phyloP scores from a whole-genome alignment of 2,329 filamentous ascomycete genomes.

The Aspergillus sp. region DNA sequence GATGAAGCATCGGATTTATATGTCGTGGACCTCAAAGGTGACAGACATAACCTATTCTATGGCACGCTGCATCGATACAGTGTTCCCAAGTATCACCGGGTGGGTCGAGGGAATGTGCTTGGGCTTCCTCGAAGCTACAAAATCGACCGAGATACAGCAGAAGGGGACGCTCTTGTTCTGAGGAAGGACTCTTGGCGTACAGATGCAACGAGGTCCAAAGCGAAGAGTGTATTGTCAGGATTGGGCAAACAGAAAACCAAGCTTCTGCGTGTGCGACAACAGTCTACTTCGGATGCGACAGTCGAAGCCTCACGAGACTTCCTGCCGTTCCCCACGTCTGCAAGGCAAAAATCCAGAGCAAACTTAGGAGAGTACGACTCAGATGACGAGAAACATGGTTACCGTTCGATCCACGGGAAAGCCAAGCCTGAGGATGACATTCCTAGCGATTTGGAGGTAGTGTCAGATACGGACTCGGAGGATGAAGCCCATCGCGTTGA shows the following conservation, averaged over 20 bases:
- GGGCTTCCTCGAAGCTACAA: conserved; percentile 57
- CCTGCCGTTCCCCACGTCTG: conserved; percentile 21
- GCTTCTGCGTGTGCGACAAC: conserved; percentile 21
- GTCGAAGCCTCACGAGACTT: conserved; percentile 26
- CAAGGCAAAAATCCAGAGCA: conserved; percentile 38
- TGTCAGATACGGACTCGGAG: conserved; percentile 44
- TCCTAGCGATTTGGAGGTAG: conserved; percentile 46
- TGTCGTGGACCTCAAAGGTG: conserved; percentile 68
- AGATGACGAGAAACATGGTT: conserved; percentile 51
- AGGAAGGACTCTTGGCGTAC: conserved; percentile 25
- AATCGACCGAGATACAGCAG: conserved; percentile 61
- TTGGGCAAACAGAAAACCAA: conserved; percentile 14
- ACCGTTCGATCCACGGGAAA: conserved; percentile 63
- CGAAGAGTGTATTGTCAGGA: conserved; percentile 34
- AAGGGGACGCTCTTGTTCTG: conserved; percentile 34
- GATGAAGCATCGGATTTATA: conserved; percentile 40
- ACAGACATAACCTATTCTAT: conserved; percentile 69
- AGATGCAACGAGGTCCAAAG: conserved; percentile 45
- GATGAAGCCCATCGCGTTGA: conserved; percentile 34
- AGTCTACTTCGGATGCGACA: conserved; percentile 9
- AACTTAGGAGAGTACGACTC: conserved; percentile 27
- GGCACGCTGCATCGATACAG: conserved; percentile 67
- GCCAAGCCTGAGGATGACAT: conserved; percentile 45
- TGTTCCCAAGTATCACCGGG: conserved; percentile 66
- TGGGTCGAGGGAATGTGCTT: conserved; percentile 65